Conservation (phyloP, 192 early-diverging fungal genomes). For the Kappamyces sp. region DNA sequence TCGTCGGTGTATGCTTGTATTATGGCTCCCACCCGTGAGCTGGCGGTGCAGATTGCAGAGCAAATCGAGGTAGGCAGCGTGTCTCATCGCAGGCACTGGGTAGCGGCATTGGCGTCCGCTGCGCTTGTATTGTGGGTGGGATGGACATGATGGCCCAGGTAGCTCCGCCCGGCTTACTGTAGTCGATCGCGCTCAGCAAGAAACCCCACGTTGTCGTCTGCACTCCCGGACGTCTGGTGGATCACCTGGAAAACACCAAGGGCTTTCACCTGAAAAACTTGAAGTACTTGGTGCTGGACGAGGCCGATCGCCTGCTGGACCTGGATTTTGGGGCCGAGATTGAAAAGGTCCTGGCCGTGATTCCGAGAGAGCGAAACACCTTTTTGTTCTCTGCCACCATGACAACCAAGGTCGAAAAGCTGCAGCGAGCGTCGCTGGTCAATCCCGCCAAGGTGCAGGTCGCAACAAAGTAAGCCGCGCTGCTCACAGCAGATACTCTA, state of each 20-base stretch:
- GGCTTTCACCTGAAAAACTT: conserved; percentile 87
- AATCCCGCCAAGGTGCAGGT: conserved; percentile 95
- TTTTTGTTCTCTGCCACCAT: conserved; percentile 97
- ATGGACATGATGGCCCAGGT: conserved; percentile 95
- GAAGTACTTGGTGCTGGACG: conserved; percentile 82
- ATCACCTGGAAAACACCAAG: conserved; percentile 98
- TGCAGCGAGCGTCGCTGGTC: conserved; percentile 84
- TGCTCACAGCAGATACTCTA: conserved; percentile 64
- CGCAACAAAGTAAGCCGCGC: conserved; percentile 65
- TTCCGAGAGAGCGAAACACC: conserved; percentile 86
- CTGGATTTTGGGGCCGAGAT: conserved; percentile 96
- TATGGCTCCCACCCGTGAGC: conserved; percentile 94
- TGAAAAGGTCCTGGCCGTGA: conserved; percentile 87
- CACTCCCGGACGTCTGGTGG: conserved; percentile 91
- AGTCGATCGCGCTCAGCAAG: conserved; percentile 82
- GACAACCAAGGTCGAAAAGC: conserved; percentile 97
- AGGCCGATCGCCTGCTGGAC: conserved; percentile 87
- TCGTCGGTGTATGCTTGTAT: conserved; percentile 90
- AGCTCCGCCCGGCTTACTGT: no score
- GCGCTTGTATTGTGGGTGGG: conserved; percentile 88
- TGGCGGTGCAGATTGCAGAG: conserved; percentile 92
- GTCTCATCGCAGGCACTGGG: conserved; percentile 54
- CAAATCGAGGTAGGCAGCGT: conserved; percentile 57
- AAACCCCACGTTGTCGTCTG: conserved; percentile 93
- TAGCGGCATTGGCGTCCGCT: conserved; percentile 84